A percentile compares a stretch with the other conserved stretches of the same genome.
These are phyloP conservation scores for Aspergillus calidoustus DNA, from an alignment of 2,329 filamentous ascomycete genomes.

Conservation along the genomic window DNA sequence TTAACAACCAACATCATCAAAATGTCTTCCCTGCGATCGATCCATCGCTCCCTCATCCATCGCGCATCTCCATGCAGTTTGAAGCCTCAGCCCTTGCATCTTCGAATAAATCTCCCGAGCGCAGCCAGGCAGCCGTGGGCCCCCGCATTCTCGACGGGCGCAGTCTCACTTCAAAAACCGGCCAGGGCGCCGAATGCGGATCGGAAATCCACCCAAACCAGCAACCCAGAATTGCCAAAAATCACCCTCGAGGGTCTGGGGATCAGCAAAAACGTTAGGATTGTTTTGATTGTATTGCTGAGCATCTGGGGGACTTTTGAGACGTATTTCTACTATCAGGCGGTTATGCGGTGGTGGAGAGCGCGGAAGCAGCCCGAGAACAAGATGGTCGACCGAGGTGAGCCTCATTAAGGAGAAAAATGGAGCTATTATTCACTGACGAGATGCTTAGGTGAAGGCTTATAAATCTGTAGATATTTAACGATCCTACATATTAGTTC, in stretches of 20 bases:
- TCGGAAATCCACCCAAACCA: background rate
- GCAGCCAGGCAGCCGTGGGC: background rate
- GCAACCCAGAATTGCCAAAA: background rate
- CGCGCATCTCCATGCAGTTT: background rate
- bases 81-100: background rate
- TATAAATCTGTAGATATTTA: background rate
- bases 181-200: background rate
- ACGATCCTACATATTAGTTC: background rate
- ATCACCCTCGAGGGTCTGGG: background rate
- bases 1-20: background rate
- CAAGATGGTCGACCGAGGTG: background rate
- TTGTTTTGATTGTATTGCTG: background rate
- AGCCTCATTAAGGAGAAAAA: background rate
- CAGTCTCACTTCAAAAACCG: background rate
- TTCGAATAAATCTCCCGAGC: background rate
- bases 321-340: conserved; percentile 6
- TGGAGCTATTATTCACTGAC: background rate
- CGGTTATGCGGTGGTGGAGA: conserved; percentile 1
- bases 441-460: background rate
- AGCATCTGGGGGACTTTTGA: background rate
- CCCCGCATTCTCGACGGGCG: background rate
- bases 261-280: conserved; percentile 1
- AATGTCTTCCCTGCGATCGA: background rate
- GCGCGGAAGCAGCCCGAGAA: background rate
- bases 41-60: background rate